These are phyloP conservation scores for Entophlyctis luteolus DNA, from an alignment of 192 early-diverging fungal species.

Conservation along the genomic window DNA sequence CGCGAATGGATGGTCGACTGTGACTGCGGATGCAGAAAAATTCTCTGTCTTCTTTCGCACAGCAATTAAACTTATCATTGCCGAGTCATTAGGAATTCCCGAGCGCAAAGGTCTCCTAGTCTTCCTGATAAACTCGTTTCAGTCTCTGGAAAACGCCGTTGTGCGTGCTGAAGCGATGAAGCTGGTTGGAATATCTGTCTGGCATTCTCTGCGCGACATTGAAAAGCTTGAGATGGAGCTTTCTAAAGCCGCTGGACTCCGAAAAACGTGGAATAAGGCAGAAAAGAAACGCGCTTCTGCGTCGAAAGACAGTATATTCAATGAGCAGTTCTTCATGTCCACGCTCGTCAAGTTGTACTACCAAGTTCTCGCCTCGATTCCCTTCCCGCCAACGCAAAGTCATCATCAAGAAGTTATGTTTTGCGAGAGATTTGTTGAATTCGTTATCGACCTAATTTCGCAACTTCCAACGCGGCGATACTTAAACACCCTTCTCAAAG, in stretches of 20 bases:
- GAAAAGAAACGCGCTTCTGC: constrained; percentile 26
- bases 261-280: constrained; percentile 32
- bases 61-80: constrained; percentile 47
- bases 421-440: constrained; percentile 71
- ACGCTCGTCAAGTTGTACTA: constrained; percentile 65
- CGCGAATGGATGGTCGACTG: constrained; percentile 16
- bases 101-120: constrained; percentile 55
- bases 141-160: constrained; percentile 72
- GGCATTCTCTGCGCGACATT: constrained; percentile 61
- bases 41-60: constrained; percentile 58
- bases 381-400: constrained; percentile 34
- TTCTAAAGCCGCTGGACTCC: constrained; percentile 21
- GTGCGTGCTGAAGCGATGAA: constrained; percentile 76
- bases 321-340: constrained; percentile 62
- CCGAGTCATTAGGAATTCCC: constrained; percentile 22
- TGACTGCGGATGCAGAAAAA: constrained; percentile 30
- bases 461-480: constrained; percentile 91
- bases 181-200: constrained; percentile 69
- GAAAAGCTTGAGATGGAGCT: constrained; percentile 60
- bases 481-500: constrained; percentile 73
- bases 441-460: constrained; percentile 80
- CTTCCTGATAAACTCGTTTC: constrained; percentile 81
- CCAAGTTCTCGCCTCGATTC: constrained; percentile 51
- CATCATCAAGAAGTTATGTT: constrained; percentile 53
- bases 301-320: constrained; percentile 35